Base-by-base conservation (phyloP, 1,139 yeast genomes). In the Pichia sp. region DNA sequence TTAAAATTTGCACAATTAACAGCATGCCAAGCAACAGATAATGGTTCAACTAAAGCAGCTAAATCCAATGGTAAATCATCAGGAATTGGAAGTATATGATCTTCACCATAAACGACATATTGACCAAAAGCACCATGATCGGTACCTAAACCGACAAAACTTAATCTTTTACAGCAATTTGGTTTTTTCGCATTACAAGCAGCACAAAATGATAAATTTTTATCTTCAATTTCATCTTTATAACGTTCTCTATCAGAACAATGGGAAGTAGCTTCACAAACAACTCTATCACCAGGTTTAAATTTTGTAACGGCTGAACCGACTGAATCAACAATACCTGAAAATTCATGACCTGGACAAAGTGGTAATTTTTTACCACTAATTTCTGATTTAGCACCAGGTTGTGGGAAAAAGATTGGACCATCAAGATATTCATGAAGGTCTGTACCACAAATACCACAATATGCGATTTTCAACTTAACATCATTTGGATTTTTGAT, bases 371-470 rank as follows among this genome's bases (percentile, higher is more conserved):
- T 38, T 24, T 52, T 47, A 19, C 60, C 62, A 5, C 56, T 50
- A 35, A 69, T 62, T 14, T 49, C 53, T 29, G 61, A 54, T 11
- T 45, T 43, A 21, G 50, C 45, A 5, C 61, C 66, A 18, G 63
- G 64, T 18, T 55, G 58, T 11, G 60, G 60, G 54, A 74, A 74
- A 52, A 75, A 75, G 40, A 70, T 69, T 4, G 80, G 78, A 1
- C 76, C 78, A 24, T 69, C 74, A 31, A 64, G 59, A 48, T 63
- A 74, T 52, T 75, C 80, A 49, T 75, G 78, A 22, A 77, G 55
- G 54, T 77, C 83, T 0, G 77, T 64, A 20, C 82, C 81, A 56
- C 82, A 74, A 35, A 74, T 76, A 22, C 82, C 83, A 52, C 79
- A 73, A 60, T 64, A 75, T 6, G 70, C 66, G 6, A 76, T 64